Conservation (phyloP, 345 rosid species). For the Rubroshorea leprosula region DNA sequence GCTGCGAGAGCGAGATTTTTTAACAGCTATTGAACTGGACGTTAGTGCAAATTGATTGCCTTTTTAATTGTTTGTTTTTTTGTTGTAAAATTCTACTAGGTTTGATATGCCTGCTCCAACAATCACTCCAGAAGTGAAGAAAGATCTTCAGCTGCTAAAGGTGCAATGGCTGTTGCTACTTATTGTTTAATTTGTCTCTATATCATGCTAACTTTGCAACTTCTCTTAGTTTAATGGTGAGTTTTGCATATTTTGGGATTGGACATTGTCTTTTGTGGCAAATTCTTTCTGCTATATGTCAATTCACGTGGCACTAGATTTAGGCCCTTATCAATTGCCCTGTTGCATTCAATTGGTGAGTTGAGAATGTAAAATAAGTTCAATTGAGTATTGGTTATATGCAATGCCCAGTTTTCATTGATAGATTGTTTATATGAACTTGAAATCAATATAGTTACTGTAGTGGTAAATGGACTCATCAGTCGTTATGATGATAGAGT, state of each 20-base stretch:
- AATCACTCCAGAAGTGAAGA: slow-evolving; percentile 78
- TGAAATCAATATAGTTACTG: no score
- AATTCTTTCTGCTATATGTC: neutral
- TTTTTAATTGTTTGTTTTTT: neutral
- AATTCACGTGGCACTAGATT: no score
- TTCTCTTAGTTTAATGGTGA: neutral
- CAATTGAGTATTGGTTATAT: no score
- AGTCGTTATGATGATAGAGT: neutral
- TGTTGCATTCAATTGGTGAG: no score
- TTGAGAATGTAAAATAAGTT: no score
- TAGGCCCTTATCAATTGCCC: no score
- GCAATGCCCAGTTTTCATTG: neutral
- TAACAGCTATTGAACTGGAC: no score
- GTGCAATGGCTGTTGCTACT: slow-evolving; percentile 21
- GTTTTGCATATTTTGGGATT: neutral
- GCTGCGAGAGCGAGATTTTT: no score
- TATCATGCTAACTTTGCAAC: neutral
- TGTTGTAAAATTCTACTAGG: slow-evolving; percentile 33
- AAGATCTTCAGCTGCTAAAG: slow-evolving; percentile 89
- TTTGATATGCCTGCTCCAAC: slow-evolving; percentile 93
- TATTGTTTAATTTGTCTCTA: neutral
- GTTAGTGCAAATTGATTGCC: no score
- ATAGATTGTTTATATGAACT: neutral
- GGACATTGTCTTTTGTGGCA: neutral
- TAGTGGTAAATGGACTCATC: neutral